A percentile compares a stretch with the other conserved stretches of the same genome.
phyloP scores from a whole-genome alignment of 805 yeast genomes.

The Sporopachydermia quercuum region DNA sequence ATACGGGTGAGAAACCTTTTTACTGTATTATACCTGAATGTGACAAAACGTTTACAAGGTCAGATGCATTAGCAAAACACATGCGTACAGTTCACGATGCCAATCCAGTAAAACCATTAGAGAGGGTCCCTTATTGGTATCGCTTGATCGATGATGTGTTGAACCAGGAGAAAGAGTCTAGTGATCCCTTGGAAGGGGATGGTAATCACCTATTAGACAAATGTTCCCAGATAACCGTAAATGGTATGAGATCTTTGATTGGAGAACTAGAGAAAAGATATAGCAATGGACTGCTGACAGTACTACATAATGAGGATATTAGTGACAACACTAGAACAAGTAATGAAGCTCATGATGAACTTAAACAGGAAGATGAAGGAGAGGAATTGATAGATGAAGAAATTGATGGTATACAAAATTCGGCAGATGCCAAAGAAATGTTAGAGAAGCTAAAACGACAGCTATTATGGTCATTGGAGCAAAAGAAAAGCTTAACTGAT shows the following conservation, averaged over 20 bases:
- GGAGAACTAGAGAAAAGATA: conserved; percentile 9
- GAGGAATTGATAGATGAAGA: conserved; percentile 11
- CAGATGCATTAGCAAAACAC: conserved; percentile 53
- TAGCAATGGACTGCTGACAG: conserved; percentile 5
- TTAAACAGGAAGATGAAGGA: conserved; percentile 3
- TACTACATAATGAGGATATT: conserved; percentile 4
- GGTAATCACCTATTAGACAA: conserved; percentile 3
- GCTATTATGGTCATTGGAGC: conserved; percentile 18
- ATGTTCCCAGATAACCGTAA: conserved; percentile 5
- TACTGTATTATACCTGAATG: conserved; percentile 57
- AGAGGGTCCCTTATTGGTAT: conserved; percentile 4
- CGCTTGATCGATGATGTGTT: neutral
- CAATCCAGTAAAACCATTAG: conserved; percentile 11
- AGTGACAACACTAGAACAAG: neutral
- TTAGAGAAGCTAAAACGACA: conserved; percentile 13
- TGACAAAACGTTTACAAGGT: conserved; percentile 38
- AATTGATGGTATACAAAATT: conserved; percentile 7
- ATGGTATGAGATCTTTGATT: conserved; percentile 5
- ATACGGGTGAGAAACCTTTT: conserved; percentile 53
- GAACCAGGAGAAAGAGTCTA: neutral
- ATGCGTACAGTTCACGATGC: conserved; percentile 43
- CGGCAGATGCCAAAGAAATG: conserved; percentile 6
- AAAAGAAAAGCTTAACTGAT: conserved; percentile 11
- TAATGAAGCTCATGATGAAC: neutral
- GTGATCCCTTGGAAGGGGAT: conserved; percentile 3